Evolutionary conservation across 495 filamentous ascomycete genomes (phyloP), one percentile per base, ranked within the genome.

Genomic region (Penicillium chermesinum): DNA sequence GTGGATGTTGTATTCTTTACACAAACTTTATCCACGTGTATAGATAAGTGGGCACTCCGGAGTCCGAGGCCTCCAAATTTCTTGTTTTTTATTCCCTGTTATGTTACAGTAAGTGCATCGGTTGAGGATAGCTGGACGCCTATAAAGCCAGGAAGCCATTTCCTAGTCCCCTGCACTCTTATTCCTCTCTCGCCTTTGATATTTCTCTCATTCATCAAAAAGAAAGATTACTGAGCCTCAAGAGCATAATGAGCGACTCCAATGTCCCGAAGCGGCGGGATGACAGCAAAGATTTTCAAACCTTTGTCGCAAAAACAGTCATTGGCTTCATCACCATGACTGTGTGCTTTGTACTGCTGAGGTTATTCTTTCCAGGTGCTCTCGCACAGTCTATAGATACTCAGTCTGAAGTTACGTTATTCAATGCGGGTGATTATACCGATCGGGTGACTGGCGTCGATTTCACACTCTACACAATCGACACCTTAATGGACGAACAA

Each of bases 301-400:
- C 1, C 19, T 41, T 41, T 21, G 38, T 41, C 16, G 25, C 19
- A 10, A 41, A 41, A 21, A 2, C 38, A 41, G 38, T 41, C 38
- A 41, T 41, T 20, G 38, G 38, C 1, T 41, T 41, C 18, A 41
- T 41, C 14, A 41, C 38, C 14, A 41, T 41, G 16, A 41, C 38
- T 21, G 4, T 21, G 2, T 41, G 38, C 38, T 41, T 41, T 20
- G 38, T 41, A 2, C 3, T 41, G 38, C 2, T 41, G 38, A 41
- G 14, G 14, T 10, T 41, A 19, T 5, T 41, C 3, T 41, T 41
- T 9, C 38, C 38, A 20, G 38, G 38, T 21, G 38, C 9, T 21
- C 38, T 41, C 14, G 38, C 38, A 9, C 38, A 41, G 38, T 21
- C 38, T 10, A 10, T 41, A 20, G 3, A 20, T 21, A 21, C 19